phyloP scores from a whole-genome alignment of 106 monocot genomes.

The Dendrobium catenatum region DNA sequence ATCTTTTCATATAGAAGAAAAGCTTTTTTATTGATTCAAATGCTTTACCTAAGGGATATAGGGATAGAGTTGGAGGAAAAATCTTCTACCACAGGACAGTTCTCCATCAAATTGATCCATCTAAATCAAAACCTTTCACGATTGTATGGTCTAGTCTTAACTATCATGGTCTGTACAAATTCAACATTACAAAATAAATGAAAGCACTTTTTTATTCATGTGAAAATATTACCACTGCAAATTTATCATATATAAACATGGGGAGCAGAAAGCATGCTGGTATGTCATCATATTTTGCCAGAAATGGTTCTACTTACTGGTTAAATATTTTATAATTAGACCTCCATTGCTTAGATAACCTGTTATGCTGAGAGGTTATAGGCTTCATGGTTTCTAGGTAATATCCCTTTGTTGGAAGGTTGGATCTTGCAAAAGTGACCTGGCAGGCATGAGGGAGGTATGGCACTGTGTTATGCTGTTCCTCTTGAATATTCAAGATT shows the following conservation, averaged over 20 bases:
- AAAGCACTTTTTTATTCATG: background rate
- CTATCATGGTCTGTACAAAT: background rate
- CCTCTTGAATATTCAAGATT: background rate
- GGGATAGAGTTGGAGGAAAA: no score
- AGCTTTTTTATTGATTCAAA: no score
- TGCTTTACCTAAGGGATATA: no score
- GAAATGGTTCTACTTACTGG: background rate
- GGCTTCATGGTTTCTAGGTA: conserved; percentile 33
- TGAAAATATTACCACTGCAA: background rate
- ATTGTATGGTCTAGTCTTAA: background rate
- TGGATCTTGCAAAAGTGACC: conserved; percentile 46
- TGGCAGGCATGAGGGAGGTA: conserved; percentile 66
- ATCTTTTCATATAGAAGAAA: no score
- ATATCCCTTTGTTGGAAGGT: conserved; percentile 74
- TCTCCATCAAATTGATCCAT: background rate
- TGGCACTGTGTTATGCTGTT: background rate
- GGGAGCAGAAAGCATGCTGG: background rate
- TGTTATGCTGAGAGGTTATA: background rate
- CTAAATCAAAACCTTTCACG: background rate
- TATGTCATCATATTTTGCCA: background rate
- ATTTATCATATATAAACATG: background rate
- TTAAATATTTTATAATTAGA: background rate
- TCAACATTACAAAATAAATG: background rate
- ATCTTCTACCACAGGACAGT: no score
- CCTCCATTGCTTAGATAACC: background rate